Evolutionary conservation across 441 rosid species (phyloP).

Genomic region (Populus hybrid): DNA sequence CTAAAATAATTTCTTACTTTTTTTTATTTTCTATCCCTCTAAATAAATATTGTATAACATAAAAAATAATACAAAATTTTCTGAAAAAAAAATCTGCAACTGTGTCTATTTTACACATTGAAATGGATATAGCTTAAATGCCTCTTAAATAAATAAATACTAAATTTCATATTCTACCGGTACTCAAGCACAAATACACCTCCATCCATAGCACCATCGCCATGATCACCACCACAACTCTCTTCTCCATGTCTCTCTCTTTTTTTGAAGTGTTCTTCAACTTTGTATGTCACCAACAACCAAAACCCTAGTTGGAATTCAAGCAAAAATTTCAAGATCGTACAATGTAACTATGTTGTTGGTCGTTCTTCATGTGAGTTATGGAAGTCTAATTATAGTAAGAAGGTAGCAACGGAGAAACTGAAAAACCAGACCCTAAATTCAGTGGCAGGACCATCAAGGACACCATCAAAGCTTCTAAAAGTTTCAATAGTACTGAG

Average conservation of each 20-base stretch:
- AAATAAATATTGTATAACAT: too few species aligned
- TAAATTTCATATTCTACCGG: not conserved
- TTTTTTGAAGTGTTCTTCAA: not conserved
- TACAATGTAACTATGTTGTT: not conserved
- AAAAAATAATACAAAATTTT: too few species aligned
- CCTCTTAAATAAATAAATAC: too few species aligned
- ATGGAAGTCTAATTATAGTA: too few species aligned
- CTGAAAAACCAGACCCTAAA: not conserved
- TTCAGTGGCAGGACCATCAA: too few species aligned
- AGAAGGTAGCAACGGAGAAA: not conserved
- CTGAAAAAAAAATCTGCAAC: too few species aligned
- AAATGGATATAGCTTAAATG: too few species aligned
- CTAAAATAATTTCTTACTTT: too few species aligned
- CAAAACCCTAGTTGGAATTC: not conserved
- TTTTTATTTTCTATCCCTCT: too few species aligned
- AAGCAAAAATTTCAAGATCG: not conserved
- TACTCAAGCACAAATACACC: conserved; percentile 25
- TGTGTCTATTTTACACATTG: too few species aligned
- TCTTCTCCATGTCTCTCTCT: conserved; percentile 20
- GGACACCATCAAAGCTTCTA: too few species aligned
- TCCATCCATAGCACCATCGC: conserved; percentile 18
- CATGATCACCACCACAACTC: conserved; percentile 8
- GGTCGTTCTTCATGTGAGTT: not conserved
- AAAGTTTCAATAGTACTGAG: too few species aligned
- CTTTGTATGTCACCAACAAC: not conserved